Base-by-base conservation (phyloP, 495 filamentous ascomycete genomes). In the Penicillium cataractarum region DNA sequence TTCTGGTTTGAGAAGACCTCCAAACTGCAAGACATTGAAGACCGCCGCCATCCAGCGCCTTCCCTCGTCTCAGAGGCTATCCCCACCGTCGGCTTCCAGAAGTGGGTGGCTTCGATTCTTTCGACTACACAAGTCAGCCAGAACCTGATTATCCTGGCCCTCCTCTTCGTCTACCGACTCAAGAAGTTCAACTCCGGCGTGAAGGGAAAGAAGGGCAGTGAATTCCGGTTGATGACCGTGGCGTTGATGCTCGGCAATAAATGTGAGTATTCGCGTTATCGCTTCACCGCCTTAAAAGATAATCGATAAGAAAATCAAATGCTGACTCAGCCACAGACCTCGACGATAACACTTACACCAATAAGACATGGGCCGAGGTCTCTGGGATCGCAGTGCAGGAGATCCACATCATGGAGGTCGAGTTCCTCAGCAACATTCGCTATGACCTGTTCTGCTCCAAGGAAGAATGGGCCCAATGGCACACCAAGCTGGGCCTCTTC, bases 311-410 rank as follows among this genome's bases (percentile, higher is more conserved):
- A 52, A 9, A 24, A 19, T 32, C 0, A 13, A 1, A 19, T 57
- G 66, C 76, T 80, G 71, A 80, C 68, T 61, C 48, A 59, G 48
- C 55, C 46, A 12, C 62, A 93, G 90, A 97, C 70, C 79, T 99
- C 65, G 96, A 99, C 71, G 96, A 99, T 70, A 99, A 98, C 74
- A 98, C 96, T 2, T 99, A 98, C 76, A 98, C 96, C 55, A 99
- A 99, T 81, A 97, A 98, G 81, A 98, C 96, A 2, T 99, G 96
- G 96, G 95, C 96, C 15, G 96, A 99, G 67, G 96, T 99, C 46
- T 97, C 96, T 26, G 89, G 92, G 19, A 97, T 99, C 61, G 89
- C 90, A 4, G 96, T 98, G 13, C 87, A 87, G 56, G 96, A 99
- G 76, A 96, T 99, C 44, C 96, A 99, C 71, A 87, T 97, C 40